phyloP scores from a whole-genome alignment of 2,329 filamentous ascomycete species.

The Alternaria arbusti region DNA sequence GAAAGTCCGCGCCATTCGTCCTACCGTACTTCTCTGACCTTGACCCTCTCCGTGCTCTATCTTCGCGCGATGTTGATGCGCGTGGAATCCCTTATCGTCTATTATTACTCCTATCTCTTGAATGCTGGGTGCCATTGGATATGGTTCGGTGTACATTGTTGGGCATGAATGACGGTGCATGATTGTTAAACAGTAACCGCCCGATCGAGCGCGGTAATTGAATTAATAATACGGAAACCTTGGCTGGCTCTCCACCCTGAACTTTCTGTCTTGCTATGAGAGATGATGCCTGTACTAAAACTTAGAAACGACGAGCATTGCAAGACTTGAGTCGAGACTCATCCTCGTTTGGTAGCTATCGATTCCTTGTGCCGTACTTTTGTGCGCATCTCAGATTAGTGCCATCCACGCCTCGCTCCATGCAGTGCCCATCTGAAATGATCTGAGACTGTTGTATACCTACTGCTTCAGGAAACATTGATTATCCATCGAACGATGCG shows the following conservation, averaged over 20 bases:
- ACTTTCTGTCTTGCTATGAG: not conserved
- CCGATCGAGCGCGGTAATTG: not conserved
- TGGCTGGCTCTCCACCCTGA: not conserved
- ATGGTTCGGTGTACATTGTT: not conserved
- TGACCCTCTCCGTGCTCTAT: not conserved
- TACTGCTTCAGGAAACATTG: not conserved
- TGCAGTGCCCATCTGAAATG: not conserved
- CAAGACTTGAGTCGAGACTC: not conserved
- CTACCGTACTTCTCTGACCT: not conserved
- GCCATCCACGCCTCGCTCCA: not conserved
- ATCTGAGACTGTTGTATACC: not conserved
- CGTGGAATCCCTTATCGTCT: not conserved
- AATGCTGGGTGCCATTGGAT: not conserved
- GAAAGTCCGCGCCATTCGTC: constrained; percentile 9
- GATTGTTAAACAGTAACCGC: not conserved
- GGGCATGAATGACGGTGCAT: not conserved
- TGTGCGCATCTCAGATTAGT: not conserved
- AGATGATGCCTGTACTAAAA: not conserved
- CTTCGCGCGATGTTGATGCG: not conserved
- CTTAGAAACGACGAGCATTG: not conserved
- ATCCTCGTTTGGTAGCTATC: not conserved
- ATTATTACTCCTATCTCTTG: constrained; percentile 1
- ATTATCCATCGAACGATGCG: not conserved
- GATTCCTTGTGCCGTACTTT: not conserved
- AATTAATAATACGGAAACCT: not conserved